phyloP scores from a whole-genome alignment of 768 basidiomycete genomes.

The Hygrophoropsis aurantiaca region DNA sequence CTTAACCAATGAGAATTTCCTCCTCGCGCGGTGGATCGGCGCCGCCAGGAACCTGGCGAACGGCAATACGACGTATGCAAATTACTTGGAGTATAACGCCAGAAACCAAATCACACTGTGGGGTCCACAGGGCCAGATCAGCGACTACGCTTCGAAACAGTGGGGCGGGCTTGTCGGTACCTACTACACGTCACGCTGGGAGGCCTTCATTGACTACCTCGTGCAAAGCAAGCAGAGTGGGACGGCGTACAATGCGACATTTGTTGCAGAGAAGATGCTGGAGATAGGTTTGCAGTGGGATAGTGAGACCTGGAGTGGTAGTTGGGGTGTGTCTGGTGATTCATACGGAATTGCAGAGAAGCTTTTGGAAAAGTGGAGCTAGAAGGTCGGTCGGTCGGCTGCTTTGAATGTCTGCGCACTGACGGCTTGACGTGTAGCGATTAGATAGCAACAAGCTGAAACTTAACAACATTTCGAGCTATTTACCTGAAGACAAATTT shows the following conservation, averaged over 20 bases:
- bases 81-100: slow-evolving; percentile 38
- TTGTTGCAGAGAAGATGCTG: slow-evolving; percentile 25
- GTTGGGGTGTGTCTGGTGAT: slow-evolving; percentile 18
- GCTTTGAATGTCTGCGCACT: no score
- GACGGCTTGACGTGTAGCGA: no score
- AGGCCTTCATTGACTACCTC: slow-evolving; percentile 34
- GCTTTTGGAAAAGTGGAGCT: slow-evolving; percentile 9
- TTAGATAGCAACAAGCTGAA: no score
- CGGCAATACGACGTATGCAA: slow-evolving; percentile 29
- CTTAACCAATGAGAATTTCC: slow-evolving; percentile 30
- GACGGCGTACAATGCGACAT: slow-evolving; percentile 25
- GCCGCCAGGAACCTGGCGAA: slow-evolving; percentile 30
- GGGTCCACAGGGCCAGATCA: slow-evolving; percentile 41
- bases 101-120: slow-evolving; percentile 45
- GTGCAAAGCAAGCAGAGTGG: slow-evolving; percentile 24
- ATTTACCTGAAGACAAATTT: no score
- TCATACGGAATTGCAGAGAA: slow-evolving; percentile 18
- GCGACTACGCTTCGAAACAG: slow-evolving; percentile 45
- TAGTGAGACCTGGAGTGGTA: slow-evolving; percentile 12
- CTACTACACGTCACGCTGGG: slow-evolving; percentile 38
- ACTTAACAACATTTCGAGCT: no score
- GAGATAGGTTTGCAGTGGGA: slow-evolving; percentile 34
- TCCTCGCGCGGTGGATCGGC: slow-evolving; percentile 36
- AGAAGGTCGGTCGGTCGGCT: no score
- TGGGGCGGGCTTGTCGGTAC: slow-evolving; percentile 39